These are phyloP conservation scores for Gymnopilus dilepis DNA, from an alignment of 768 basidiomycete species.

Conservation along the genomic window DNA sequence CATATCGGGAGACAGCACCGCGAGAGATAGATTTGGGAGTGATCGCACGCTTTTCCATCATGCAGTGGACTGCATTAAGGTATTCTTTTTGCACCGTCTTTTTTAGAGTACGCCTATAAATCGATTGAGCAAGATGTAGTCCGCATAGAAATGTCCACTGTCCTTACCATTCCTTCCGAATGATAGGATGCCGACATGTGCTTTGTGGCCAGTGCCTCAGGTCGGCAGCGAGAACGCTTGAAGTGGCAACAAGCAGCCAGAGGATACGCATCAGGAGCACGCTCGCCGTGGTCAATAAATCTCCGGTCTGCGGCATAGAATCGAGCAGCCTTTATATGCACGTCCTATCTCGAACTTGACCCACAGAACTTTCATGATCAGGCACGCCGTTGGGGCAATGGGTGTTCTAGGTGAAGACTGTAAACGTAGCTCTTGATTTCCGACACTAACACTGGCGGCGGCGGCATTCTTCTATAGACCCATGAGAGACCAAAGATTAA, in stretches of 20 bases:
- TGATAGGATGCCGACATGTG: conserved; percentile 5
- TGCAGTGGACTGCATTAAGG: conserved; percentile 26
- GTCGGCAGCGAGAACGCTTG: background rate
- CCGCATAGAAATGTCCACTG: background rate
- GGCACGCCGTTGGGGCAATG: too few relatives aligned
- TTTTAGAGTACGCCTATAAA: conserved; percentile 21
- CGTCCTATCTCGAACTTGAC: too few relatives aligned
- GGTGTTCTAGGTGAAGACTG: too few relatives aligned
- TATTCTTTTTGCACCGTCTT: conserved; percentile 19
- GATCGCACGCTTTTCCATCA: conserved; percentile 24
- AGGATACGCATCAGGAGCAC: background rate
- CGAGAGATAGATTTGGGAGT: conserved; percentile 22
- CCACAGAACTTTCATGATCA: too few relatives aligned
- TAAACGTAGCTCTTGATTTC: too few relatives aligned
- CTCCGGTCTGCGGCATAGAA: too few relatives aligned
- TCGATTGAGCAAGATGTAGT: too few relatives aligned
- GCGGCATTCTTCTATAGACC: too few relatives aligned
- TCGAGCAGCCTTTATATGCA: too few relatives aligned
- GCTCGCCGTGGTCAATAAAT: background rate
- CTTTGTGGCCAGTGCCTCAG: background rate
- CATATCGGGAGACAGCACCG: conserved; percentile 30
- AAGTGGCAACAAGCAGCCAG: background rate
- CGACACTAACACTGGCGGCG: too few relatives aligned
- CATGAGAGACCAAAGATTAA: too few relatives aligned
- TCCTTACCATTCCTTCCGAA: conserved; percentile 14